Percentiles rank a stretch among this genome's conserved stretches.
Conservation (phyloP, 1,139 yeast species). For the Ogataea hybrid region DNA sequence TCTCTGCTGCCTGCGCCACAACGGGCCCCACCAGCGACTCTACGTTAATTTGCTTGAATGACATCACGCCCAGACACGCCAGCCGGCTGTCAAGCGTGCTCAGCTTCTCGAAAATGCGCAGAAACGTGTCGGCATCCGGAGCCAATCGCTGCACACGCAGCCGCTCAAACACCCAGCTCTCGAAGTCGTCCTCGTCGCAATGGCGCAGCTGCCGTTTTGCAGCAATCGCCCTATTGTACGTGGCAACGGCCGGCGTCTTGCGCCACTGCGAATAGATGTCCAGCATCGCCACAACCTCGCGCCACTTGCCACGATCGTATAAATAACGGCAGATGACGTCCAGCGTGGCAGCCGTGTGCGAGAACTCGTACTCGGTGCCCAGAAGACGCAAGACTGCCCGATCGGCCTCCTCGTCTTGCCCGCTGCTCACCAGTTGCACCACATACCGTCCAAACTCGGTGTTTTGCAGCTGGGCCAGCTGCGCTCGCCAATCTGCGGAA, state of each 20-base stretch:
- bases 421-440: background rate
- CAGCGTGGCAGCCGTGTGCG: constrained; percentile 2
- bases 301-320: background rate
- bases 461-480: background rate
- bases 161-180: constrained; percentile 3
- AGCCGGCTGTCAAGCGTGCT: background rate
- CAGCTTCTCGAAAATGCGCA: constrained; percentile 1
- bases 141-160: constrained; percentile 2
- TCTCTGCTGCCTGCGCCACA: background rate
- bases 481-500: background rate
- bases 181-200: background rate
- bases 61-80: constrained; percentile 6
- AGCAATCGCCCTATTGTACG: constrained; percentile 5
- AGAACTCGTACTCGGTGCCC: constrained; percentile 2
- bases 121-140: constrained; percentile 1
- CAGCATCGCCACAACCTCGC: background rate
- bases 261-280: constrained; percentile 1
- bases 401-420: background rate
- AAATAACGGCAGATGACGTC: constrained; percentile 4
- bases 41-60: constrained; percentile 1
- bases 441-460: constrained; percentile 1
- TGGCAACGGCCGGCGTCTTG: constrained; percentile 2
- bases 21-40: background rate
- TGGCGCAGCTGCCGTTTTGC: constrained; percentile 4
- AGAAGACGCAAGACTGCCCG: background rate